Evolutionary conservation across 768 basidiomycete genomes (phyloP).

Genomic region (Russula emetica): DNA sequence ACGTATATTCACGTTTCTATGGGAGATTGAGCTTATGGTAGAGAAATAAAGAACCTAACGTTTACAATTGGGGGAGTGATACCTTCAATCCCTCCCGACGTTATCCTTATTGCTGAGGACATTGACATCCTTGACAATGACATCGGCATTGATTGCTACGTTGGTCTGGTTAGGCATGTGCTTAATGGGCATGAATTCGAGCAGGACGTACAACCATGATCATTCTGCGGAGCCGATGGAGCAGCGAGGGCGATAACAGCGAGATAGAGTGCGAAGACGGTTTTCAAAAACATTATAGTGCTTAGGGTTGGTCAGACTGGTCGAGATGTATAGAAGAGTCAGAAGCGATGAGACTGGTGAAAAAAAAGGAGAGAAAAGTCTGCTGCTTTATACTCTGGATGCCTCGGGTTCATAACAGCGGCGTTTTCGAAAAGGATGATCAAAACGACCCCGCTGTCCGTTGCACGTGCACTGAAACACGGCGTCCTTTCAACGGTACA

Average conservation of each 20-base stretch:
- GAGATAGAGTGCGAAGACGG: slow-evolving; percentile 11
- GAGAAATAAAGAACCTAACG: not conserved
- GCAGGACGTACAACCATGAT: not conserved
- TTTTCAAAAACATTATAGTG: slow-evolving; percentile 13
- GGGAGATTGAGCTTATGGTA: not conserved
- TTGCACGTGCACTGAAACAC: too few species aligned
- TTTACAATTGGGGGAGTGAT: not conserved
- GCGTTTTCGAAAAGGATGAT: not conserved
- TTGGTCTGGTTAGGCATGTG: not conserved
- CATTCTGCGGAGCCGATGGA: not conserved
- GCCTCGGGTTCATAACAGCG: not conserved
- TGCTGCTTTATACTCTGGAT: not conserved
- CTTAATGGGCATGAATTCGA: not conserved
- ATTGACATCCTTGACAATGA: too few species aligned
- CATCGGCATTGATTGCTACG: not conserved
- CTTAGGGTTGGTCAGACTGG: not conserved
- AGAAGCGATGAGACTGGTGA: not conserved
- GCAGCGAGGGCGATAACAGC: slow-evolving; percentile 4
- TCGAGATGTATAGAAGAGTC: not conserved
- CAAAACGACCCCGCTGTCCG: not conserved
- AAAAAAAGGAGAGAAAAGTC: not conserved
- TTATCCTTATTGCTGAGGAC: too few species aligned
- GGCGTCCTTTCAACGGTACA: too few species aligned
- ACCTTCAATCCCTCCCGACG: not conserved
- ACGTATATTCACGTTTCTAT: not conserved